Percentiles rank a stretch among this genome's conserved stretches.
Conservation (phyloP, 164 flowering plant genomes). For the Tetracentron sinense region DNA sequence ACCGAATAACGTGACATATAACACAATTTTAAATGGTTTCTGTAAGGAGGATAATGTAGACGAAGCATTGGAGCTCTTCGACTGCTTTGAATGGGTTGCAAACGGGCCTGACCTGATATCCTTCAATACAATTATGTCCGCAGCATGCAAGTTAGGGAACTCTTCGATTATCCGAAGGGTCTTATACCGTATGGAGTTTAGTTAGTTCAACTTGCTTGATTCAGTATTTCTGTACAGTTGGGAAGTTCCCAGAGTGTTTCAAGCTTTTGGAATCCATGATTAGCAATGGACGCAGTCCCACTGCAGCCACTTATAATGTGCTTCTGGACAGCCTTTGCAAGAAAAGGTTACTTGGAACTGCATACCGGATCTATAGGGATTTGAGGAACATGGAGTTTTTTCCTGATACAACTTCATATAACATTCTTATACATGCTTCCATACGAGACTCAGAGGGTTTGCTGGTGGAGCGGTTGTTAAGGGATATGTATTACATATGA, state of each 20-base stretch:
- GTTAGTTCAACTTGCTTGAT: constrained; percentile 38
- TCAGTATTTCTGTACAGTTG: constrained; percentile 32
- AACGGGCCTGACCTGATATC: constrained; percentile 43
- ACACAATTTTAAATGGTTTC: constrained; percentile 45
- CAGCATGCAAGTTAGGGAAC: constrained; percentile 45
- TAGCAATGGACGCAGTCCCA: constrained; percentile 30
- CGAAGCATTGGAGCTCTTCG: constrained; percentile 38
- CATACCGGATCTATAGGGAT: constrained; percentile 22
- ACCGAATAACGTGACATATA: constrained; percentile 40
- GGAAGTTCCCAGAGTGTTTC: constrained; percentile 32
- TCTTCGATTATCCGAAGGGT: constrained; percentile 28
- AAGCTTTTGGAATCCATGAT: constrained; percentile 34
- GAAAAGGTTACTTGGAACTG: constrained; percentile 28
- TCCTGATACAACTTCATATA: constrained; percentile 37
- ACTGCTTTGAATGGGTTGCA: constrained; percentile 27
- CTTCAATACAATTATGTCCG: constrained; percentile 43
- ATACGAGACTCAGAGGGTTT: constrained; percentile 17
- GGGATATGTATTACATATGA: constrained; percentile 42
- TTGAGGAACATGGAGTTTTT: constrained; percentile 20
- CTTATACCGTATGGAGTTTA: constrained; percentile 32
- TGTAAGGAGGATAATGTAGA: constrained; percentile 35
- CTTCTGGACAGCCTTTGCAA: constrained; percentile 39
- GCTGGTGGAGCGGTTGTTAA: constrained; percentile 26
- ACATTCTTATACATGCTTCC: constrained; percentile 44
- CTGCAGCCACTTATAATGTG: constrained; percentile 35